Evolutionary conservation across 2,329 filamentous ascomycete genomes (phyloP).

Genomic region (Neopestalotiopsis rosae): DNA sequence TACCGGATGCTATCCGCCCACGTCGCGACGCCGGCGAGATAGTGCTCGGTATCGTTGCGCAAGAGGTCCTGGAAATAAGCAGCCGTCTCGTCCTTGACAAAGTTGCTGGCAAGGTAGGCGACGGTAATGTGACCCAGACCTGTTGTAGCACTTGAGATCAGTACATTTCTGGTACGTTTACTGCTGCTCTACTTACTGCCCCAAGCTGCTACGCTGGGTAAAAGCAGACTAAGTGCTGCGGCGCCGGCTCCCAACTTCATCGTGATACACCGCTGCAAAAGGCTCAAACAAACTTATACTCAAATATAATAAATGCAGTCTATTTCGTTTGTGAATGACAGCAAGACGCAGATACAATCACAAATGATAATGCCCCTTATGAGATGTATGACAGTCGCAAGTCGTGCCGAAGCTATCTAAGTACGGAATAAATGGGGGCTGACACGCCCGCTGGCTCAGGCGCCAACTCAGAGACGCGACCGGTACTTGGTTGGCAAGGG

Average conservation of each 20-base stretch:
- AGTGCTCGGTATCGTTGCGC: conserved; percentile 57
- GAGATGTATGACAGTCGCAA: background rate
- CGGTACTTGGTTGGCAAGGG: conserved; percentile 25
- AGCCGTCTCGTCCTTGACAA: conserved; percentile 62
- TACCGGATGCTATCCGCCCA: conserved; percentile 73
- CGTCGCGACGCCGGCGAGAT: conserved; percentile 67
- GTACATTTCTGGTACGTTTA: background rate
- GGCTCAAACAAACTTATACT: background rate
- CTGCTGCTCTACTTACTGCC: conserved; percentile 41
- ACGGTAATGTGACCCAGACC: conserved; percentile 70
- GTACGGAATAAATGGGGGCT: conserved; percentile 10
- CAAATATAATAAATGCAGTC: background rate
- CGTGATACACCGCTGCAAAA: background rate
- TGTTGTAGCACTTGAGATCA: conserved; percentile 38
- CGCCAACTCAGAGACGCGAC: conserved; percentile 14
- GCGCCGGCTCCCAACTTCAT: conserved; percentile 37
- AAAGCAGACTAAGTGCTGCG: conserved; percentile 34
- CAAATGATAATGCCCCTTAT: background rate
- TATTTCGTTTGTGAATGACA: background rate
- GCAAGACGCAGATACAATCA: background rate
- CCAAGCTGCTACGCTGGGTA: conserved; percentile 45
- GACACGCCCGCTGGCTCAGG: conserved; percentile 18
- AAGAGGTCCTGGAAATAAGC: conserved; percentile 63
- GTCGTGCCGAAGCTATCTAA: background rate
- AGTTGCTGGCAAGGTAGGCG: conserved; percentile 65